Evolutionary conservation across 306 rosid species (phyloP), one percentile per base, ranked within the genome.

Genomic region (Glycine tomentella): DNA sequence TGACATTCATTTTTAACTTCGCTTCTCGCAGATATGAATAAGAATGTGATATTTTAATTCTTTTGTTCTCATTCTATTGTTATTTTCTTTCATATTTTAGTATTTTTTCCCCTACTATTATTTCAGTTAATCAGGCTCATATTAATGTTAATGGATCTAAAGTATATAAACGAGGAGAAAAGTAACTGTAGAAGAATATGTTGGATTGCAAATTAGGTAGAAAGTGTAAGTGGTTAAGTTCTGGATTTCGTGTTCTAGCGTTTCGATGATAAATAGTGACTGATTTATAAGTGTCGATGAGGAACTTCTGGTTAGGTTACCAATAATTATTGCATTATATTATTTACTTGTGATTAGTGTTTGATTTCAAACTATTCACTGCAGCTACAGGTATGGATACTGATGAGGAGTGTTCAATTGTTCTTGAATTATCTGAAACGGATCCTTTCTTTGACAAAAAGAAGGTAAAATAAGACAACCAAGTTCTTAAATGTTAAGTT

Each of bases 391-490:
- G 51, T 42, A 80, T 77, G 88, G 76, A 82, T 75, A 74, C 83
- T 65, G 86, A 81, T 8, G 50, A 84, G 59, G 86, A 77, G 72
- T 85, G 86, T 84, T 79, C 87, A 14, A 20, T 93, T 81, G 85
- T 83, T 84, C 91, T 91, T n/a, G 94, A 93, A 81, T 85, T 95
- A 56, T 50, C 90, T 34, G 84, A 88, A 81, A 81, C 44, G 25
- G 97, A 95, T 82, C 75, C 56, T 68, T 82, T 89, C 71, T 95
- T 67, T 82, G 73, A 87, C 59, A 80, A 70, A 75, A 95, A 89
- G 92, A 87, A 90, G 96, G 99, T 93, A 86, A 72, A 33, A 4
- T 61, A 14, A 16, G 78, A 57, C 65, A 31, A 52, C 44, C 17
- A 74, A 59, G 20, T 59, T 68, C 46, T 34, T 31, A 33, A 66